These are phyloP conservation scores for Protomyces pachydermus DNA, from an alignment of 1,139 yeast genomes.

Conservation along the genomic window DNA sequence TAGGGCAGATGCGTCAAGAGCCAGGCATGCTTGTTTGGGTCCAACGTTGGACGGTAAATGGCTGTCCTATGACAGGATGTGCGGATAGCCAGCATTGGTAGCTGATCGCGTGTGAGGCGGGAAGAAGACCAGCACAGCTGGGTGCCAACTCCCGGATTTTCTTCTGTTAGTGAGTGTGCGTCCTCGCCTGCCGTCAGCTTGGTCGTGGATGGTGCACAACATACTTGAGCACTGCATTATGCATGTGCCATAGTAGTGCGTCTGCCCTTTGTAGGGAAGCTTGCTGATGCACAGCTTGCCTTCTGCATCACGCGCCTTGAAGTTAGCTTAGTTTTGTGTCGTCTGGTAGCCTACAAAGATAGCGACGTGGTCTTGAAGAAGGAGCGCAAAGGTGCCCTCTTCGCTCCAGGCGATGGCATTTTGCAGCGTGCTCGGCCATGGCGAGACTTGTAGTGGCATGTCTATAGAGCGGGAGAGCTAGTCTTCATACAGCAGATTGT, in stretches of 20 bases:
- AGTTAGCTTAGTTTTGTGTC: neutral
- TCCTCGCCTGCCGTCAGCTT: neutral
- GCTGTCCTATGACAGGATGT: neutral
- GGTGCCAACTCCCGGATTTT: neutral
- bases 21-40: neutral
- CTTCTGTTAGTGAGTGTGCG: neutral
- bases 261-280: neutral
- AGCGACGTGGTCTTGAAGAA: neutral
- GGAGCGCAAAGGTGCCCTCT: neutral
- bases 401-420: neutral
- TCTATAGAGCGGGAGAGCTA: neutral
- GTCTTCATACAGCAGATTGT: neutral
- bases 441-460: neutral
- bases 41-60: neutral
- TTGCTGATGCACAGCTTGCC: neutral
- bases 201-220: neutral
- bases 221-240: neutral
- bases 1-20: neutral
- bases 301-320: neutral
- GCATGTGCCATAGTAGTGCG: neutral
- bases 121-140: neutral
- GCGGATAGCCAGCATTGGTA: neutral
- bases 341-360: neutral
- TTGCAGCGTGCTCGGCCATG: neutral
- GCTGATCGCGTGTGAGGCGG: neutral